Percentiles rank a stretch among this genome's conserved stretches.
Evolutionary conservation across 352 stramenopile species (phyloP).

Genomic region (Blastocystis sp.): DNA sequence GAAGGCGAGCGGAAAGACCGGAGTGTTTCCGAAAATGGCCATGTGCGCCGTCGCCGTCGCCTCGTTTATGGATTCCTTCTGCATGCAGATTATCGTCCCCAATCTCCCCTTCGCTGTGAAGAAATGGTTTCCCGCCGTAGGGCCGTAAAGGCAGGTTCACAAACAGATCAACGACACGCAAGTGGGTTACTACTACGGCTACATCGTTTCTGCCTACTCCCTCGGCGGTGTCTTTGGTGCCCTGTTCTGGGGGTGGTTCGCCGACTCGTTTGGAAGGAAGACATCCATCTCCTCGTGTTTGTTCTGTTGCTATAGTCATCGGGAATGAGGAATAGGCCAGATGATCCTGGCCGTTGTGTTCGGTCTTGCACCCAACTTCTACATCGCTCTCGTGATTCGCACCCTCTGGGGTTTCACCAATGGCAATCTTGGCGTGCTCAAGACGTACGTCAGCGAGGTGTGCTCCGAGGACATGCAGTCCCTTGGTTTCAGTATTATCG

Average conservation of each 20-base stretch:
- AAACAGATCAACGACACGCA: slow-evolving; percentile 46
- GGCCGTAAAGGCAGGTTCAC: not conserved
- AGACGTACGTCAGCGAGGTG: slow-evolving; percentile 65
- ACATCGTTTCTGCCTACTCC: slow-evolving; percentile 48
- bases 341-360: slow-evolving; percentile 31
- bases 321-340: not conserved
- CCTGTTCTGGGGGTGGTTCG: slow-evolving; percentile 69
- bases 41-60: slow-evolving; percentile 25
- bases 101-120: slow-evolving; percentile 61
- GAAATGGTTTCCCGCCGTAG: slow-evolving; percentile 60
- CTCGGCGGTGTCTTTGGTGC: slow-evolving; percentile 66
- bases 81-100: slow-evolving; percentile 45
- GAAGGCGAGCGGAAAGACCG: not conserved
- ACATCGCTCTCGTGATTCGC: slow-evolving; percentile 31
- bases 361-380: slow-evolving; percentile 41
- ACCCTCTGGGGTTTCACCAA: slow-evolving; percentile 63
- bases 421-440: slow-evolving; percentile 60
- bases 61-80: slow-evolving; percentile 63
- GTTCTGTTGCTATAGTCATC: not conserved
- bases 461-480: slow-evolving; percentile 39
- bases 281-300: slow-evolving; percentile 52
- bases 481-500: slow-evolving; percentile 49
- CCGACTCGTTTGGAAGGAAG: slow-evolving; percentile 64
- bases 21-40: slow-evolving; percentile 36
- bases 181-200: slow-evolving; percentile 65